Percentiles rank a stretch among this genome's conserved stretches.
Conservation (phyloP, 495 filamentous ascomycete species). For the Copromyces sp. region DNA sequence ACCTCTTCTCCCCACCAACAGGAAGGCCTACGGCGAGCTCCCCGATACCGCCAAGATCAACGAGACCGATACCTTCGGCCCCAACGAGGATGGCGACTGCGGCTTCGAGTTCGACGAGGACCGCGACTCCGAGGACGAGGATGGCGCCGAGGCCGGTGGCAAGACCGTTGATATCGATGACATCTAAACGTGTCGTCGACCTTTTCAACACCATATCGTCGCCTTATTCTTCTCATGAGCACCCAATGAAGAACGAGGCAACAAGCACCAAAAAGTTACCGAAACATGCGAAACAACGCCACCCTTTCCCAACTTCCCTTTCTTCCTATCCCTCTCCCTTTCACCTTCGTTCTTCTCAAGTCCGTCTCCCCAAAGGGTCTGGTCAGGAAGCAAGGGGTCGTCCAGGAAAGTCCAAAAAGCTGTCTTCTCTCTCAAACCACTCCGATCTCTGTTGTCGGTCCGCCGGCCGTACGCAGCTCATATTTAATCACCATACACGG, state of each 20-base stretch:
- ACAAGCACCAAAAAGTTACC: neutral
- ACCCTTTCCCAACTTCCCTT: neutral
- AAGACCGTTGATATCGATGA: slow-evolving; percentile 68
- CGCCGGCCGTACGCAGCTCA: neutral
- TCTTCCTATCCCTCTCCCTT: slow-evolving; percentile 4
- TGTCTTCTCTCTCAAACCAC: slow-evolving; percentile 55
- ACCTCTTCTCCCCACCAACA: neutral
- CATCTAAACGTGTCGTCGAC: slow-evolving; percentile 35
- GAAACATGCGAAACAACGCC: neutral
- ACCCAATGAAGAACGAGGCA: neutral
- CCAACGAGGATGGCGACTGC: slow-evolving; percentile 64
- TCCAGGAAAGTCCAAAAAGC: slow-evolving; percentile 28
- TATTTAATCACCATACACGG: neutral
- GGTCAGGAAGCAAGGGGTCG: slow-evolving; percentile 1
- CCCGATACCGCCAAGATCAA: slow-evolving; percentile 99
- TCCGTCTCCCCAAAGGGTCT: neutral
- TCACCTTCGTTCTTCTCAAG: neutral
- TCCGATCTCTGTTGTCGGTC: neutral
- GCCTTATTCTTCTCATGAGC: neutral
- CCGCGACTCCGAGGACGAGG: slow-evolving; percentile 62
- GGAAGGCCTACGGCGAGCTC: slow-evolving; percentile 90
- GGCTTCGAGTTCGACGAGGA: slow-evolving; percentile 85
- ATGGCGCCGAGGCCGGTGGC: slow-evolving; percentile 44
- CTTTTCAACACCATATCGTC: neutral
- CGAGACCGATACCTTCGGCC: slow-evolving; percentile 87